These are phyloP conservation scores for Boletus insuetus DNA, from an alignment of 768 basidiomycete species.

Conservation along the genomic window DNA sequence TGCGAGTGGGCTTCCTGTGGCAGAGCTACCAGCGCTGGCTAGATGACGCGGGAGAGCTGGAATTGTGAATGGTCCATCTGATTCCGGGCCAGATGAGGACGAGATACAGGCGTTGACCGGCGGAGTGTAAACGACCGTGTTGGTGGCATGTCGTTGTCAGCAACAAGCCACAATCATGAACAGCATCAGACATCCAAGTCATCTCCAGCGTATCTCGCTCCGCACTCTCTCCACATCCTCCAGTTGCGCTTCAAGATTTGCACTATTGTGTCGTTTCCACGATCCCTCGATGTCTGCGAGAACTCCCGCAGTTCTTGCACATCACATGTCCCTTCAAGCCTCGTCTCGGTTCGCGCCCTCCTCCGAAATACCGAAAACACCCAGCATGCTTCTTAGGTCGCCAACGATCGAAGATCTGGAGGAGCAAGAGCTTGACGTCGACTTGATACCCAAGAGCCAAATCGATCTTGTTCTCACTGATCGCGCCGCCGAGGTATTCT, in stretches of 20 bases:
- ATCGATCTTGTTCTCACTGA: conserved; percentile 63
- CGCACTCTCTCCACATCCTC: neutral
- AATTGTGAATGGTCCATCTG: conserved; percentile 55
- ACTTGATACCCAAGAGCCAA: conserved; percentile 51
- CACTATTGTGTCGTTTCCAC: neutral
- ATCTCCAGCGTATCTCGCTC: neutral
- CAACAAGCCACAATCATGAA: neutral
- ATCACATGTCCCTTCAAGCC: neutral
- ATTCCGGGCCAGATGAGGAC: conserved; percentile 65
- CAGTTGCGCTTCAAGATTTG: no score
- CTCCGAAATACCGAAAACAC: conserved; percentile 42
- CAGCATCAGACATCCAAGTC: no score
- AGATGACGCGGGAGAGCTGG: conserved; percentile 61
- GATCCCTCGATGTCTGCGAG: neutral
- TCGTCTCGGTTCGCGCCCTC: conserved; percentile 31
- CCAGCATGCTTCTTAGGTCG: conserved; percentile 45
- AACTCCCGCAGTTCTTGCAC: neutral
- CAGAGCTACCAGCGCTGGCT: conserved; percentile 35
- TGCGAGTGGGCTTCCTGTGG: conserved; percentile 55
- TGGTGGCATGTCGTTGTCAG: conserved; percentile 21
- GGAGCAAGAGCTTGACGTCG: conserved; percentile 61
- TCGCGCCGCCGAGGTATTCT: conserved; percentile 70
- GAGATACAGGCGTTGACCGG: conserved; percentile 68
- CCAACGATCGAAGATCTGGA: conserved; percentile 56
- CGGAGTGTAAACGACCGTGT: conserved; percentile 65